phyloP scores from a whole-genome alignment of 768 basidiomycete species.

The Hygrophoropsis aurantiaca region DNA sequence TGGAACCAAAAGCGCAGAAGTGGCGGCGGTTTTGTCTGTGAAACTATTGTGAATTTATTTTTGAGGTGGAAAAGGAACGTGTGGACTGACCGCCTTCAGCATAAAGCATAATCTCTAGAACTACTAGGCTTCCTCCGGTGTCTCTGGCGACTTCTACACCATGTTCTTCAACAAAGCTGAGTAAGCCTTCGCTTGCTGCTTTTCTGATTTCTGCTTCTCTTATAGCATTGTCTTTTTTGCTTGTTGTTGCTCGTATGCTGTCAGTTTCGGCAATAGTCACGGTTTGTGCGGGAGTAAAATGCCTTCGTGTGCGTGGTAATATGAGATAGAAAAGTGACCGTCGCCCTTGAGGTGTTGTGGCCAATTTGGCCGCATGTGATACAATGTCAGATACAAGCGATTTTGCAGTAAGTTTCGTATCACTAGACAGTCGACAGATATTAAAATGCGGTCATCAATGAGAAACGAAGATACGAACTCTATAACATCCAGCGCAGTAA shows the following conservation, averaged over 20 bases:
- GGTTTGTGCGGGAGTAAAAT: conserved; percentile 86
- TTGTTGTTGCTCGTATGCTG: conserved; percentile 62
- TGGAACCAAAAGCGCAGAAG: conserved; percentile 56
- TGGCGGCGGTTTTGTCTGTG: conserved; percentile 70
- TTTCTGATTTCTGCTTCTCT: conserved; percentile 71
- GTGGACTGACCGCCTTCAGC: conserved; percentile 73
- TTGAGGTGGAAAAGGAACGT: background rate
- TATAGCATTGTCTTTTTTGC: conserved; percentile 72
- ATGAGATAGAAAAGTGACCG: conserved; percentile 82
- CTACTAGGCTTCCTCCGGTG: conserved; percentile 75
- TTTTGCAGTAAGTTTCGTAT: conserved; percentile 88
- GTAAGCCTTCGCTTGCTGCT: conserved; percentile 70
- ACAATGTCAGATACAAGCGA: conserved; percentile 73
- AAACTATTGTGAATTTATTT: background rate
- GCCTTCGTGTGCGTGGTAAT: conserved; percentile 76
- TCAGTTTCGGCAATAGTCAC: conserved; percentile 74
- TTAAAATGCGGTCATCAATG: background rate
- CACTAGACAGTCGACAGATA: conserved; percentile 45
- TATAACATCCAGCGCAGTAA: conserved; percentile 85
- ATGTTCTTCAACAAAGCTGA: conserved; percentile 67
- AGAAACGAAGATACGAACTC: conserved; percentile 54
- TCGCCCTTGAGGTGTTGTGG: conserved; percentile 69
- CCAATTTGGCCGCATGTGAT: conserved; percentile 54
- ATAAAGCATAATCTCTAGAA: conserved; percentile 81
- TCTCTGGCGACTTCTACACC: conserved; percentile 67